A percentile compares a stretch with the other conserved stretches of the same genome.
Evolutionary conservation across 345 rosid genomes (phyloP).

Genomic region (Hypericum androsaemum): DNA sequence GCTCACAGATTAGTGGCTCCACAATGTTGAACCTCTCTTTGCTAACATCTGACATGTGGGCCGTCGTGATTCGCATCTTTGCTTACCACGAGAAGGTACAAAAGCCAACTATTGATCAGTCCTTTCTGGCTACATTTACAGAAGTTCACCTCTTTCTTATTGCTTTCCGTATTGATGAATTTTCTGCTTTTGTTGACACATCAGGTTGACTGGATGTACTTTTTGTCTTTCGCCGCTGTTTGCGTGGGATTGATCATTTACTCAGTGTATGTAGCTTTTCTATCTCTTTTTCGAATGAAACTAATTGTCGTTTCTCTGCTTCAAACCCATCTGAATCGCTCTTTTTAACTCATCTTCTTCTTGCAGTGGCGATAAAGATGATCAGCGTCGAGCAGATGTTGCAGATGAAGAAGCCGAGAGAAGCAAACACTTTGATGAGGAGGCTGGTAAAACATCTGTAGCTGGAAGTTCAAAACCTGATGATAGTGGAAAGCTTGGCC

Average conservation of each 20-base stretch:
- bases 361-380: conserved; percentile 43
- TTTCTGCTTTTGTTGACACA: not conserved
- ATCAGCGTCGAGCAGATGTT: conserved; percentile 16
- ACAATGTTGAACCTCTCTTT: conserved; percentile 86
- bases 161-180: not conserved
- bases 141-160: not conserved
- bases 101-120: conserved; percentile 2
- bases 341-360: not conserved
- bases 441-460: conserved; percentile 12
- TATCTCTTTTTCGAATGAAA: not conserved
- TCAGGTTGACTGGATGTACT: conserved; percentile 75
- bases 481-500: not conserved
- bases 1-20: conserved; percentile 58
- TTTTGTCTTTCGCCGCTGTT: conserved; percentile 68
- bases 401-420: conserved; percentile 32
- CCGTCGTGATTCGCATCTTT: conserved; percentile 72
- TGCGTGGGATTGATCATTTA: conserved; percentile 58
- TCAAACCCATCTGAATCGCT: not conserved
- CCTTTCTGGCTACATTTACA: not conserved
- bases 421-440: conserved; percentile 35
- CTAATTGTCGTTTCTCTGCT: not conserved
- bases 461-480: conserved; percentile 17
- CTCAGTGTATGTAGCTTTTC: conserved; percentile 34
- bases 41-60: conserved; percentile 94
- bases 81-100: conserved; percentile 80